Base-by-base conservation (phyloP, 805 yeast species). In the Candida sithepensis region DNA sequence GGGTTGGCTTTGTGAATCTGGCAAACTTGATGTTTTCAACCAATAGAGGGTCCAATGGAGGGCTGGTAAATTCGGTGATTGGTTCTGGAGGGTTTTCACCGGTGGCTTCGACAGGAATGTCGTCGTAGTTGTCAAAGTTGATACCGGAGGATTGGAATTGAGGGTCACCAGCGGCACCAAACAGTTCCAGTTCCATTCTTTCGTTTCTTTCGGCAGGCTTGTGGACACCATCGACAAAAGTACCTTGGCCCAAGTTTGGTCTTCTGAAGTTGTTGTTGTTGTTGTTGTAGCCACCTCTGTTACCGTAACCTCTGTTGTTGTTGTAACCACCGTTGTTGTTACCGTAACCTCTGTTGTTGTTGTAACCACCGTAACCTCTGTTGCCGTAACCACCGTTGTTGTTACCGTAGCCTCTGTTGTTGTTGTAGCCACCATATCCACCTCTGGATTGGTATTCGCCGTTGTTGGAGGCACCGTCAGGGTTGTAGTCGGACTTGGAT, bases 41-140 rank as follows among this genome's bases (percentile, higher is more conserved):
- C 61, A 94, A 77, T 59, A 92, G 79, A 45, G 73, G 71, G 64
- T 91, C 97, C 67, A 95, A 79, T 47, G 98, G 98, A 55, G 98
- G 98, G 53, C 90, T 68, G 49, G 94, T 87, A 71, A 94, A 94
- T 46, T 85, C 74, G 53, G 84, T 72, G 60, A 94, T 87, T 55
- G 97, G 90, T 66, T 91, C 98, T 52, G 99, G 99, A 47, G 89
- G 96, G 51, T 85, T 81, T 36, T 85, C 85, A 73, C 99, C 99
- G 42, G 96, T 73, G 43, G 97, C 99, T 72, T 94, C 98, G 54
- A 94, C 97, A 51, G 99, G 99, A 55, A 94, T 94, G 50, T 95
- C 98, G 68, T 94, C 99, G 71, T 94, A 94, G 77, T 88, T 90
- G 71, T 95, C 99, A 65, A 94, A 94, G 75, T 94, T 94, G 73